phyloP scores from a whole-genome alignment of 768 basidiomycete species.

The Artomyces pyxidatus region DNA sequence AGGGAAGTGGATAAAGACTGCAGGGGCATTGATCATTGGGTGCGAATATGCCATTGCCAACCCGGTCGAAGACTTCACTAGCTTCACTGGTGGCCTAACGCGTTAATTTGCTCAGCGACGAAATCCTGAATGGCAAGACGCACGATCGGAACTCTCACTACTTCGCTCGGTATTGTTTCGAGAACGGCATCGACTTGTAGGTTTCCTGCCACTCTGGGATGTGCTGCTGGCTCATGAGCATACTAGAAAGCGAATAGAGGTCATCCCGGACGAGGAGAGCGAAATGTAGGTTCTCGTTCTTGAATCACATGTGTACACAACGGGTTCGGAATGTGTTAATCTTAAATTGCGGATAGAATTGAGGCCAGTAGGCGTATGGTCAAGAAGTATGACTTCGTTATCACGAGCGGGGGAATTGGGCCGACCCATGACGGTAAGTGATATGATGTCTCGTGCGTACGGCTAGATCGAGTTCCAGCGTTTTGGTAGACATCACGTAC shows the following conservation, averaged over 20 bases:
- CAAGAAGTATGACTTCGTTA: conserved; percentile 76
- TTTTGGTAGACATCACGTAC: conserved; percentile 73
- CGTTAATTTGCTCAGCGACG: conserved; percentile 62
- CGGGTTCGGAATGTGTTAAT: not conserved
- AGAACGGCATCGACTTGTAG: conserved; percentile 76
- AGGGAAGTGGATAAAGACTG: conserved; percentile 62
- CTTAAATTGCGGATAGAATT: conserved; percentile 36
- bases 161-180: conserved; percentile 85
- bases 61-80: too few relatives aligned
- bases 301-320: not conserved
- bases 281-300: conserved; percentile 60
- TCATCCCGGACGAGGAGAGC: conserved; percentile 83
- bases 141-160: conserved; percentile 77
- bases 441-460: not conserved
- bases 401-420: conserved; percentile 88
- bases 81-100: too few relatives aligned
- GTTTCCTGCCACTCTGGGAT: conserved; percentile 10
- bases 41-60: too few relatives aligned
- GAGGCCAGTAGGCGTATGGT: conserved; percentile 84
- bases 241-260: conserved; percentile 77
- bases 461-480: not conserved
- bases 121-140: conserved; percentile 90
- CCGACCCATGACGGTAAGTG: conserved; percentile 79
- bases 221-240: conserved; percentile 13
- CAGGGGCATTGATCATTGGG: conserved; percentile 75